Base-by-base conservation (phyloP, 176 grass and related monocot genomes). In the Microstegium vimineum region DNA sequence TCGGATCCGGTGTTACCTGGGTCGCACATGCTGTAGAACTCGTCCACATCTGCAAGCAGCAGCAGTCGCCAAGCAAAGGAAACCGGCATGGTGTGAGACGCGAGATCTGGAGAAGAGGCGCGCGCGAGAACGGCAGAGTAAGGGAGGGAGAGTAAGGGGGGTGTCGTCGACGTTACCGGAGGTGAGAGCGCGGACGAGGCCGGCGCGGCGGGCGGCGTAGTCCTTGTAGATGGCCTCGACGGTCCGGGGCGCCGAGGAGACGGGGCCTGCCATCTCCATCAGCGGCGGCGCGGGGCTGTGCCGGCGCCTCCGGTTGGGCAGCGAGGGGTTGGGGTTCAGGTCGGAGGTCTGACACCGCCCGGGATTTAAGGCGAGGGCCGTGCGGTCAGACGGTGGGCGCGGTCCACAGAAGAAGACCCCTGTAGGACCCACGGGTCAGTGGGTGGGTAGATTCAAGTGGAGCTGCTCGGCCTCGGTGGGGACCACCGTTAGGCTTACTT, bases 171-270 rank as follows among this genome's bases (percentile, higher is more conserved):
- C 59, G 82, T 79, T 79, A 92, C 90, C 87, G 80, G 81, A 71
- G 63, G 87, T 90, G 64, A 92, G 74, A 22, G 90, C 90, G 65
- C 87, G 90, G 74, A 92, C 76, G 81, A 92, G 81, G 84, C 80
- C 81, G 23, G 75, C 74, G 70, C 90, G 84, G 80, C 90, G 90
- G 76, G 40, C 79, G 64, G 43, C 15, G 41, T 84, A 92, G 78
- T 92, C 87, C 90, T 73, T 92, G 66, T 73, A 92, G 80, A 92
- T 92, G 25, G 87, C 90, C 76, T 84, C 87, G 40, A 92, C 84
- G 27, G 84, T 80, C 64, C 90, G 90, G 22, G 90, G 87, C 23
- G 79, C 31, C 3, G 66, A 69, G 73, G 86, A 63, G 43, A 83
- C 75, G 26, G 41, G 42, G 67, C 74, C 66, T 11, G 59, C 74